These are phyloP conservation scores for Raddia distichophylla DNA, from an alignment of 176 grass and related monocot genomes.

Conservation along the genomic window DNA sequence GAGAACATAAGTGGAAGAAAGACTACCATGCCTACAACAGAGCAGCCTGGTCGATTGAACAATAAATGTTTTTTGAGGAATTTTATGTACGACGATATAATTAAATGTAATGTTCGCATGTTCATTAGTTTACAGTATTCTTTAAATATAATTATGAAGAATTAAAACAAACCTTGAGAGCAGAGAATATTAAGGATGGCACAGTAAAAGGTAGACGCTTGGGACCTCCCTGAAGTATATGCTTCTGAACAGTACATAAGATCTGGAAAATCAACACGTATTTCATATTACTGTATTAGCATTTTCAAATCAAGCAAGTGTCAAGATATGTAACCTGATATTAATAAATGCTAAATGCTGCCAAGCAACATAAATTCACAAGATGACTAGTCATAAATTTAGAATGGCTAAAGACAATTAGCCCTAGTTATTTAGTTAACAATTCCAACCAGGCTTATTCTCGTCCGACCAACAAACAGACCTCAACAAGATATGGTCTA, in stretches of 20 bases:
- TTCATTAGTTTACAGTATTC: not conserved
- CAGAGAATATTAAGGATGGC: slow-evolving; percentile 82
- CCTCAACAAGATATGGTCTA: not conserved
- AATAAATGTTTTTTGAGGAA: slow-evolving; percentile 21
- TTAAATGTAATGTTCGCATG: not conserved
- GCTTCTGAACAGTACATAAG: slow-evolving; percentile 90
- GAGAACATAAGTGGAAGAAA: not conserved
- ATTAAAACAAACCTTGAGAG: slow-evolving; percentile 78
- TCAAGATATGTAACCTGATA: slow-evolving; percentile 17
- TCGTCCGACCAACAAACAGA: not conserved
- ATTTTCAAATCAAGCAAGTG: slow-evolving; percentile 24
- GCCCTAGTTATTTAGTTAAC: not conserved
- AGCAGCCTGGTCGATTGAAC: not conserved
- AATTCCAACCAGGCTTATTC: not conserved
- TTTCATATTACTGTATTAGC: slow-evolving; percentile 49
- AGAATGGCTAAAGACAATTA: slow-evolving; percentile 12
- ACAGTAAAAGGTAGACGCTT: slow-evolving; percentile 88
- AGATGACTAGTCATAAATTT: not conserved
- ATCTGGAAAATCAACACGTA: slow-evolving; percentile 63
- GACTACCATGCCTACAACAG: not conserved
- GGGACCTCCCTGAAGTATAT: slow-evolving; percentile 93
- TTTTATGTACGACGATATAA: not conserved
- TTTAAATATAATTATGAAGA: slow-evolving; percentile 35
- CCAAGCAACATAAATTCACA: not conserved
- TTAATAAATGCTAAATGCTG: slow-evolving; percentile 27